Base-by-base conservation (phyloP, 1,139 yeast species). In the Hanseniaspora sp. region DNA sequence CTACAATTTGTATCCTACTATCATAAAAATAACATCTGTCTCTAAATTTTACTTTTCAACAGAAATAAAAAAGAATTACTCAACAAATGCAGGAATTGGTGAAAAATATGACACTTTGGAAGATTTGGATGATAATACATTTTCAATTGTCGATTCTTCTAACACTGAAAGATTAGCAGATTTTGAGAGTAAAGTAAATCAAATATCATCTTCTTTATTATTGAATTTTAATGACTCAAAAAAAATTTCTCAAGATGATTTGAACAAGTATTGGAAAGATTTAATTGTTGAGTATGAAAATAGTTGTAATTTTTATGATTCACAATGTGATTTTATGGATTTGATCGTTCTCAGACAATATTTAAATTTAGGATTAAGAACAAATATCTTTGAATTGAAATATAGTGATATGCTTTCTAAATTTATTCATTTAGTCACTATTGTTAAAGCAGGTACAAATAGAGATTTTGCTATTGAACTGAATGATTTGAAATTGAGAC, bases 401-500 rank as follows among this genome's bases (percentile, higher is more conserved):
- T 35, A 40, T 12, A 51, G 54, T 38, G 54, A 51, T 37, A 34
- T 51, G 28, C 43, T 51, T 28, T 51, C 54, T 2, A 51, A 34
- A 17, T 51, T 44, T 18, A 51, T 51, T 18, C 46, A 51, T 37
- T 13, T 51, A 23, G 8, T 45, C 17, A 51, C 54, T 29, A 23
- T 51, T 28, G 34, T 51, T 7, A 45, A 43, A 31, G 48, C 54
- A 6, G 48, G 54, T 6, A 38, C 44, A 13, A 51, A 37, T 17
- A 35, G 54, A 31, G 54, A 51, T 13, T 51, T 44, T 34, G 40
- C 48, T 5, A 39, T 51, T 13, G 41, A 34, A 2, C 29, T 37
- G 37, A 42, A 47, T 44, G 41, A 42, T 18, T 31, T 40, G 29
- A n/a, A 44, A 5, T 30, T 51, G 6, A 28, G 13, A 30, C 28